Base-by-base conservation (phyloP, 2,329 filamentous ascomycete species). In the Escovopsis sp. region DNA sequence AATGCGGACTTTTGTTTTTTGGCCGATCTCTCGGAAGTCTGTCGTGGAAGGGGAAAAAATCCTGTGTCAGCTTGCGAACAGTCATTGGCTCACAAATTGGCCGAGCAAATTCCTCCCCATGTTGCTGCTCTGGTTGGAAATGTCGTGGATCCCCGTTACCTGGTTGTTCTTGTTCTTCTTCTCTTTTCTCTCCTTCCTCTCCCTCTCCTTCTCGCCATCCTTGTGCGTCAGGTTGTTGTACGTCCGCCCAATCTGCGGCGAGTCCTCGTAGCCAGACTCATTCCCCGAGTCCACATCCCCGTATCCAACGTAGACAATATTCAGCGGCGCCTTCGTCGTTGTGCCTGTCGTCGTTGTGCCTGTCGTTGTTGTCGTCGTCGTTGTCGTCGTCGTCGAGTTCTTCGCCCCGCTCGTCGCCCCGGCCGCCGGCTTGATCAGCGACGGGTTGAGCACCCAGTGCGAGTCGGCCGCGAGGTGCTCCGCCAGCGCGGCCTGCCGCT, bases 401-500 rank as follows among this genome's bases (percentile, higher is more conserved):
- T n/a, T n/a, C n/a, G n/a, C n/a, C n/a, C n/a, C n/a, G n/a, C n/a
- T n/a, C n/a, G n/a, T n/a, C n/a, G n/a, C n/a, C 15, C 42, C 39
- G 17, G 53, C 47, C 35, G 45, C 45, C 10, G 43, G 30, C 13
- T 48, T 42, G 26, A 43, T 36, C 33, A 46, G 43, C 13, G 47
- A 45, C 35, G 72, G 66, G 41, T 73, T 75, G 37, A 87, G 59
- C 14, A 82, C 77, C 82, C 82, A 88, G 51, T 77, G 76, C 14
- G 78, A 79, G 53, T 87, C 82, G 35, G 76, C 74, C 30, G 69
- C 66, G 8, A 73, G 72, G 41, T 75, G 72, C 45, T 68, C 69
- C 40, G 76, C 70, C 11, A 83, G 50, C 27, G 73, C 65, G 40
- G 68, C 64, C 49, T 72, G 66, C 8, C 73, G 68, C 47, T 75